These are phyloP conservation scores for Salix arbutifolia DNA, from an alignment of 345 rosid species.

Conservation along the genomic window DNA sequence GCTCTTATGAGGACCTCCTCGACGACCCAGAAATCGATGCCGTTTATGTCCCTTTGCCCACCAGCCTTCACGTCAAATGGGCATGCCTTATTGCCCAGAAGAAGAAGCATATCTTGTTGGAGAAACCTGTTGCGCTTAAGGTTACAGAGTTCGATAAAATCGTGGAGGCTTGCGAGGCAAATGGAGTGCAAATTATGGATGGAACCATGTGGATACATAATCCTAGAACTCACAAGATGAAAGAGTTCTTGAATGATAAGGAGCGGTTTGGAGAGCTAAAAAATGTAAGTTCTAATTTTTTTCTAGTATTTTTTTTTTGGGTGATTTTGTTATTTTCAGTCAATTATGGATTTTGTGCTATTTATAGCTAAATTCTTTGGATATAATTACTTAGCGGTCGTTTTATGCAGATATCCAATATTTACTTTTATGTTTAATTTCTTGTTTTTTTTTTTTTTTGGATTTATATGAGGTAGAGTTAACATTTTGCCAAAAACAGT, in stretches of 20 bases:
- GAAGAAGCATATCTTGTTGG: slow-evolving; percentile 69
- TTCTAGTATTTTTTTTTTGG: background rate
- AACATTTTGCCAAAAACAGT: too few relatives aligned
- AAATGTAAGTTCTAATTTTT: slow-evolving; percentile 27
- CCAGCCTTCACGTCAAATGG: slow-evolving; percentile 72
- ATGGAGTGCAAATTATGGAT: slow-evolving; percentile 76
- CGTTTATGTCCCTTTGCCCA: slow-evolving; percentile 69
- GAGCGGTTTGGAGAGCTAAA: slow-evolving; percentile 54
- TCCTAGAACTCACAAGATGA: slow-evolving; percentile 56
- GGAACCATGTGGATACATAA: slow-evolving; percentile 89
- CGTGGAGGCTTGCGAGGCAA: slow-evolving; percentile 52
- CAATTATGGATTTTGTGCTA: too few relatives aligned
- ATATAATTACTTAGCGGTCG: too few relatives aligned
- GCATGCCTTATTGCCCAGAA: slow-evolving; percentile 57
- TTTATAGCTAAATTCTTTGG: too few relatives aligned
- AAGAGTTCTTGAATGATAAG: slow-evolving; percentile 42
- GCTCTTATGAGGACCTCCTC: slow-evolving; percentile 68
- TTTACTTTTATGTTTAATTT: too few relatives aligned
- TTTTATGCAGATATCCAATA: too few relatives aligned
- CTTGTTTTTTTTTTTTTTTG: too few relatives aligned
- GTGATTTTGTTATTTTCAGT: background rate
- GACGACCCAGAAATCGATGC: slow-evolving; percentile 74
- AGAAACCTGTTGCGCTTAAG: slow-evolving; percentile 69
- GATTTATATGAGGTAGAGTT: too few relatives aligned
- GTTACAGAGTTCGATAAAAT: slow-evolving; percentile 60